phyloP scores from a whole-genome alignment of 306 rosid genomes.

The Ceratonia siliqua region DNA sequence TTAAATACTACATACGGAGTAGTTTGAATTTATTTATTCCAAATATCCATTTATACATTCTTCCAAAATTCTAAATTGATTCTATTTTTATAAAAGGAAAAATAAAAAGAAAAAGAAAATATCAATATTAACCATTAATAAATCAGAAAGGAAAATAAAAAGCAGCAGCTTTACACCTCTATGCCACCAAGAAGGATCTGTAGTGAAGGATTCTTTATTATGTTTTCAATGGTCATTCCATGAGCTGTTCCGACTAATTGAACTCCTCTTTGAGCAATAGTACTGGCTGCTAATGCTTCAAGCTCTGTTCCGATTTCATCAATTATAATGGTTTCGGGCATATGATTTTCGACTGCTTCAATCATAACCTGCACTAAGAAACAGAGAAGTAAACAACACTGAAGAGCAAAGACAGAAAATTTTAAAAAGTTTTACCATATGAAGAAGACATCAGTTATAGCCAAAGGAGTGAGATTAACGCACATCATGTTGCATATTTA shows the following conservation, averaged over 20 bases:
- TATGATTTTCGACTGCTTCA: slow-evolving; percentile 98
- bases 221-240: slow-evolving; percentile 87
- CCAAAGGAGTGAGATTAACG: slow-evolving; percentile 35
- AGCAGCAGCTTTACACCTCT: slow-evolving; percentile 62
- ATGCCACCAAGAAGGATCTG: slow-evolving; percentile 97
- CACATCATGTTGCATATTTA: slow-evolving; percentile 90
- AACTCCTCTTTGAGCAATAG: slow-evolving; percentile 99
- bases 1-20: slow-evolving; percentile 36
- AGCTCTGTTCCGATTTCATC: slow-evolving; percentile 99
- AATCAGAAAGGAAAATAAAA: slow-evolving; percentile 12
- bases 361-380: slow-evolving; percentile 76
- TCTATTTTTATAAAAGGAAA: slow-evolving; percentile 14
- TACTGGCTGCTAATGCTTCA: slow-evolving; percentile 98
- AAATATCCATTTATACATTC: neutral
- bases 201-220: slow-evolving; percentile 84
- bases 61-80: slow-evolving; percentile 32
- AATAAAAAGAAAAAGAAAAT: neutral
- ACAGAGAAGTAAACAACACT: neutral
- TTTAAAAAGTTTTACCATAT: neutral
- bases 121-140: neutral
- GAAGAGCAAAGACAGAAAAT: neutral
- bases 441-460: slow-evolving; percentile 6
- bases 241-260: slow-evolving; percentile 98
- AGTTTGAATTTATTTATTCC: too few species aligned
- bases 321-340: slow-evolving; percentile 92